A percentile compares a stretch with the other conserved stretches of the same genome.
Evolutionary conservation across 2,329 filamentous ascomycete genomes (phyloP).

Genomic region (Aspergillus pseudoterreus): DNA sequence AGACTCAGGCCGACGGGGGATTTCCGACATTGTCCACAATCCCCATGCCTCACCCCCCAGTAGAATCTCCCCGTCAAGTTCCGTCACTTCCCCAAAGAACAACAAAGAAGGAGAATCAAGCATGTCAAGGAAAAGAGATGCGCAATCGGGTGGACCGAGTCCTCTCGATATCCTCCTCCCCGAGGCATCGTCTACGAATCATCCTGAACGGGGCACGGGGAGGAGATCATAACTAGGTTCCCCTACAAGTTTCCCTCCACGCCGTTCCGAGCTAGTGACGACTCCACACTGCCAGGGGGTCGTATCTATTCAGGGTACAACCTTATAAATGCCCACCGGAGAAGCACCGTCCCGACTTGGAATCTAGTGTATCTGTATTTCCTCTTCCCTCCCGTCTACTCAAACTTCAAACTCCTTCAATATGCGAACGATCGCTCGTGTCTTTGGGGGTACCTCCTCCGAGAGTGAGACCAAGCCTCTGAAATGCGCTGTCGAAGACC

Average conservation of each 20-base stretch:
- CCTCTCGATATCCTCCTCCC: neutral
- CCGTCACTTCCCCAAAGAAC: no score
- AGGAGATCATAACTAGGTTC: neutral
- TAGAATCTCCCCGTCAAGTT: neutral
- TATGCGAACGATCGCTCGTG: neutral
- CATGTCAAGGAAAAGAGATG: neutral
- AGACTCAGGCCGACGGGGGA: neutral
- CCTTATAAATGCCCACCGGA: no score
- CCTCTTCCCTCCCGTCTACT: no score
- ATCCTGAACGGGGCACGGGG: neutral
- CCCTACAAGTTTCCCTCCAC: no score
- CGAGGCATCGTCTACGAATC: neutral
- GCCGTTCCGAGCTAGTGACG: no score
- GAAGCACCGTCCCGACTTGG: no score
- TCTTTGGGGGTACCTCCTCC: neutral
- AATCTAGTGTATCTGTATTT: no score
- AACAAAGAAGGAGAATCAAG: neutral
- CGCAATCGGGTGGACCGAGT: neutral
- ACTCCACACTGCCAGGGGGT: neutral
- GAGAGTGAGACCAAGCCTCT: neutral
- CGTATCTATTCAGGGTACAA: no score
- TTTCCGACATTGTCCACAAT: neutral
- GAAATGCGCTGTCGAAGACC: constrained; percentile 23
- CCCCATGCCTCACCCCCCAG: neutral
- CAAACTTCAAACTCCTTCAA: neutral